phyloP scores from a whole-genome alignment of 306 rosid genomes.

The Rosa chinensis region DNA sequence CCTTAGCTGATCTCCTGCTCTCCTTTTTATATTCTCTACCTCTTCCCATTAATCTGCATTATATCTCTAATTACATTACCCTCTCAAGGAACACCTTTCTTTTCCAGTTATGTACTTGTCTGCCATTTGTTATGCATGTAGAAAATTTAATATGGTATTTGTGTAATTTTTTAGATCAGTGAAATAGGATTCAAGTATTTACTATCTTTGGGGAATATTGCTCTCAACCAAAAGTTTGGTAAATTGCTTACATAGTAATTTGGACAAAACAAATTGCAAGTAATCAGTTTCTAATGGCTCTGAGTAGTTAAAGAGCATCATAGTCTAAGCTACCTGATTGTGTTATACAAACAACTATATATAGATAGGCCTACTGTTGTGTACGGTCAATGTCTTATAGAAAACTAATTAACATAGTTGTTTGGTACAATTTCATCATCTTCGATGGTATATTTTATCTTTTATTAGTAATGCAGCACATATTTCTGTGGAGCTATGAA shows the following conservation, averaged over 20 bases:
- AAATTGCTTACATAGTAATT: neutral
- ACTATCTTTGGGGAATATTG: neutral
- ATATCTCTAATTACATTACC: neutral
- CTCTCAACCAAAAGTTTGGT: neutral
- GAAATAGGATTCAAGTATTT: neutral
- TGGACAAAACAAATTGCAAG: neutral
- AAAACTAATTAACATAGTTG: neutral
- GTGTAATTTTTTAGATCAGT: neutral
- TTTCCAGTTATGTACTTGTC: neutral
- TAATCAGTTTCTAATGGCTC: neutral
- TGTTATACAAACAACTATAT: neutral
- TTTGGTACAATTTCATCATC: neutral
- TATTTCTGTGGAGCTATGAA: neutral
- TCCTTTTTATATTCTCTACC: neutral
- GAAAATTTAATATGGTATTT: neutral
- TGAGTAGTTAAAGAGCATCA: neutral
- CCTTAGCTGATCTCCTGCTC: neutral
- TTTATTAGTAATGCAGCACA: neutral
- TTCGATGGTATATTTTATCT: neutral
- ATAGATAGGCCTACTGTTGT: neutral
- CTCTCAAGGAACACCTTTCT: neutral
- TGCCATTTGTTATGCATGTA: neutral
- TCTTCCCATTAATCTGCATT: neutral
- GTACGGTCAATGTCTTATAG: neutral
- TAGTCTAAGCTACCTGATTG: neutral